Conservation (phyloP, 306 rosid species). For the Potentilla sterilis region DNA sequence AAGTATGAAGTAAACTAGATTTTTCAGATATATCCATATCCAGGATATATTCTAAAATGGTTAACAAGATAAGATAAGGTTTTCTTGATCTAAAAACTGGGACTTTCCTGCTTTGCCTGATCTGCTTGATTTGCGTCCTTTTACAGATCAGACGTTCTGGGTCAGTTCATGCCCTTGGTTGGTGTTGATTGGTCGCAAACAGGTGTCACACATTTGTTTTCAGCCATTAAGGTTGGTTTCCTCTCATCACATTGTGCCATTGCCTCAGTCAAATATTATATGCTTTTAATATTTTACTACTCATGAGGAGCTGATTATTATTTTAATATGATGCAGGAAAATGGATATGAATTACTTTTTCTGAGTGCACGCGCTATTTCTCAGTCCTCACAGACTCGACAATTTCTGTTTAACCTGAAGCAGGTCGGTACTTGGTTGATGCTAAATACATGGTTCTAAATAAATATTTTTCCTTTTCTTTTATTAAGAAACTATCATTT, state of each 20-base stretch:
- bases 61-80: neutral
- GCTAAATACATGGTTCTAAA: neutral
- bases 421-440: conserved; percentile 52
- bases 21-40: neutral
- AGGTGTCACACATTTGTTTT: conserved; percentile 91
- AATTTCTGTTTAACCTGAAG: conserved; percentile 81
- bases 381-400: conserved; percentile 83
- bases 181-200: conserved; percentile 99
- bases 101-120: conserved; percentile 12
- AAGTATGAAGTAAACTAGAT: neutral
- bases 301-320: conserved; percentile 3
- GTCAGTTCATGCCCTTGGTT: conserved; percentile 99
- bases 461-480: too few species aligned
- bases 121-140: conserved; percentile 23
- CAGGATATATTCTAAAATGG: neutral
- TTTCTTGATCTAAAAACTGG: neutral
- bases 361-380: conserved; percentile 98
- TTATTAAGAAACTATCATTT: neutral
- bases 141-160: conserved; percentile 94
- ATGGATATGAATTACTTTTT: conserved; percentile 91
- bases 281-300: neutral
- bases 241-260: neutral
- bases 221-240: conserved; percentile 86
- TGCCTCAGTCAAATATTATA: neutral
- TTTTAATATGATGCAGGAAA: conserved; percentile 61